These are phyloP conservation scores for Penicillium sp. DNA, from an alignment of 2,329 filamentous ascomycete species.

Conservation along the genomic window DNA sequence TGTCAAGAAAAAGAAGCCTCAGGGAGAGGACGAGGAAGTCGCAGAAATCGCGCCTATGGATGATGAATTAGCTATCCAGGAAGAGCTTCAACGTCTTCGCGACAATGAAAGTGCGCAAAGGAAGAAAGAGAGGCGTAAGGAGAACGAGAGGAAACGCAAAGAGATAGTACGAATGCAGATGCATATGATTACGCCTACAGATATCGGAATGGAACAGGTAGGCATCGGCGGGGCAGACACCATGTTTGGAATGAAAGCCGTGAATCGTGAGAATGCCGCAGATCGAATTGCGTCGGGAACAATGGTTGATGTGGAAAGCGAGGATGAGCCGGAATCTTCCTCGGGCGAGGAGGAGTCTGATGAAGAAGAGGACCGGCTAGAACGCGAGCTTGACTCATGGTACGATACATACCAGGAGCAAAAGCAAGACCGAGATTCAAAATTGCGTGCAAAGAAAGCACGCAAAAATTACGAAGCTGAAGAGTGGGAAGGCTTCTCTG, in stretches of 20 bases:
- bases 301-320: constrained; percentile 62
- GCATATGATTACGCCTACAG: constrained; percentile 92
- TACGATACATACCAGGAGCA: constrained; percentile 82
- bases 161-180: constrained; percentile 96
- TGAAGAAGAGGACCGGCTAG: constrained; percentile 75
- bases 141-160: constrained; percentile 91
- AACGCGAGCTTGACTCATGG: constrained; percentile 79
- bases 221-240: constrained; percentile 74
- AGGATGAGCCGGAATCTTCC: constrained; percentile 53
- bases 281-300: constrained; percentile 69
- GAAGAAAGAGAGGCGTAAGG: constrained; percentile 77
- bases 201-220: constrained; percentile 86
- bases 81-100: constrained; percentile 77
- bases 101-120: constrained; percentile 73
- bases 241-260: constrained; percentile 79
- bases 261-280: constrained; percentile 71
- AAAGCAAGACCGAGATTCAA: constrained; percentile 75
- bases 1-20: constrained; percentile 61
- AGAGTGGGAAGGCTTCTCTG: constrained; percentile 87
- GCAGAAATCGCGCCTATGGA: constrained; percentile 87
- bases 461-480: constrained; percentile 76
- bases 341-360: constrained; percentile 63
- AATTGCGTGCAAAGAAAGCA: constrained; percentile 84
- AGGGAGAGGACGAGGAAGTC: constrained; percentile 64
- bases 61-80: constrained; percentile 84